Percentiles rank a stretch among this genome's conserved stretches.
Evolutionary conservation across 2,329 filamentous ascomycete species (phyloP).

Genomic region (Trichoderma atroviride): DNA sequence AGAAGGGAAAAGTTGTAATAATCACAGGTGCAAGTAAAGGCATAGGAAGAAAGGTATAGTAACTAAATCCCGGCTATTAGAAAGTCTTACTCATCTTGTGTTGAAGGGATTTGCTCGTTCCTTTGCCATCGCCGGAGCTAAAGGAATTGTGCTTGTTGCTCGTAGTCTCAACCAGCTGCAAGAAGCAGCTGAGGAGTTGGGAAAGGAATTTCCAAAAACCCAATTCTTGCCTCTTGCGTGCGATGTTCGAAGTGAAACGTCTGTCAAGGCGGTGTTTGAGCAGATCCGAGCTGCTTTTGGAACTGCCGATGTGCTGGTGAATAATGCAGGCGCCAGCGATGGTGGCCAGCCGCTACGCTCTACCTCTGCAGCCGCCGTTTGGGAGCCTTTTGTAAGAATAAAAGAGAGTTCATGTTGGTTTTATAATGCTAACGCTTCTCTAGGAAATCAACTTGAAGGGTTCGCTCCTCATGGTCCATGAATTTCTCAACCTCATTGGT

Average conservation of each 20-base stretch:
- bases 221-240: constrained; percentile 4
- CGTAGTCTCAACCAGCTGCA: neutral
- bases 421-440: neutral
- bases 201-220: constrained; percentile 1
- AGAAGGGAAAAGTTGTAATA: constrained; percentile 6
- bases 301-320: constrained; percentile 9
- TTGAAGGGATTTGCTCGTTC: constrained; percentile 7
- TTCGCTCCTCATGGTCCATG: neutral
- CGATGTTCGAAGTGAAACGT: neutral
- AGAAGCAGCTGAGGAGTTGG: constrained; percentile 7
- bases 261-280: constrained; percentile 2
- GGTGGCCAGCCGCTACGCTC: neutral
- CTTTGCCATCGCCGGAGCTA: constrained; percentile 11
- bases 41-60: neutral
- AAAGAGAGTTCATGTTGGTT: too few species aligned
- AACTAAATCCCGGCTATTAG: neutral
- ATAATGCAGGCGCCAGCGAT: constrained; percentile 6
- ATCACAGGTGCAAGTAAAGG: constrained; percentile 15
- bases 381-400: neutral
- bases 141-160: constrained; percentile 15
- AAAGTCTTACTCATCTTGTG: neutral
- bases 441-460: constrained; percentile 22
- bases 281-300: constrained; percentile 1
- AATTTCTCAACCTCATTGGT: constrained; percentile 7
- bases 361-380: neutral